Evolutionary conservation across 495 filamentous ascomycete species (phyloP), one percentile per base, ranked within the genome.

Genomic region (Penicillium taxi): DNA sequence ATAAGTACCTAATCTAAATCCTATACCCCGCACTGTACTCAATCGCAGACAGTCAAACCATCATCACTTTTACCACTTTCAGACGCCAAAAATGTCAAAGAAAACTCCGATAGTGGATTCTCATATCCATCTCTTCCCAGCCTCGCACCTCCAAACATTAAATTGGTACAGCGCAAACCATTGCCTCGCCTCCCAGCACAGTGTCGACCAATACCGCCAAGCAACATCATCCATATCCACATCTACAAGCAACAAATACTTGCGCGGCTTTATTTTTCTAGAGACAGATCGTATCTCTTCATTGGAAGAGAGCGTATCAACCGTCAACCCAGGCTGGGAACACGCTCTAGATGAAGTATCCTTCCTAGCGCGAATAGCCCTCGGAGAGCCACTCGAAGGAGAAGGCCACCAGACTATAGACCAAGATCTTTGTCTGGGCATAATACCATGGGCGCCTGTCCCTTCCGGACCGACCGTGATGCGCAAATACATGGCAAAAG

Each of bases 101-200:
- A n/a, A n/a, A n/a, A 56, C 49, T 20, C 59, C 56, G 26, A 73
- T 88, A 35, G 69, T 94, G 37, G 88, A 94, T 63, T 81, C 86
- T 6, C 88, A 95, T 66, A 80, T 94, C 60, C 88, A 94, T 61
- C 78, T 93, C 54, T 91, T 75, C 62, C 79, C 82, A 42, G 53
- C 64, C 33, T 71, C 75, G 23, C 80, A 87, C 44, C 55, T 81
- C 21, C 42, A 61, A 31, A 70, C 72, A 17, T 66, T 89, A 27
- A 58, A 74, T 37, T 94, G 85, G 86, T 72, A 72, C 44, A 53
- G 35, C 1, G 63, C 76, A 2, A 62, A 62, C 14, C 55, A 65
- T 38, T 75, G 75, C 2, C 66, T 93, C 3, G 62, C 71, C 27
- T 52, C 58, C 7, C 79, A 80, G 31, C 70, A 78, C 55, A 81